A percentile compares a stretch with the other conserved stretches of the same genome.
phyloP scores from a whole-genome alignment of 192 early-diverging fungal genomes.

The Podila minutissima region DNA sequence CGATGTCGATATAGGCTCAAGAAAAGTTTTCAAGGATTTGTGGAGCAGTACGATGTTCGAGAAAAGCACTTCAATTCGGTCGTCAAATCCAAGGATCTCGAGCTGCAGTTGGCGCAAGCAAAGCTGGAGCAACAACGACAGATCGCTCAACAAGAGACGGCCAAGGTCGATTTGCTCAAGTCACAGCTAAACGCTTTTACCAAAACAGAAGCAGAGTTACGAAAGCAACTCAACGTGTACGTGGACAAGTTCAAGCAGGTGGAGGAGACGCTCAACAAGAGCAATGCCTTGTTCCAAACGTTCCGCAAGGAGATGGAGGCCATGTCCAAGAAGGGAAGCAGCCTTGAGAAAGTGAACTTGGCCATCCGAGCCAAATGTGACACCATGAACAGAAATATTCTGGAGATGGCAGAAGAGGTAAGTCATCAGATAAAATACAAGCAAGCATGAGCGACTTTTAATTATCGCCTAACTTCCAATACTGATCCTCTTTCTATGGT shows the following conservation, averaged over 20 bases:
- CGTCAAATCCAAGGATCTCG: conserved; percentile 64
- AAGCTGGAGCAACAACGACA: conserved; percentile 62
- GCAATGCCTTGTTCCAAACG: conserved; percentile 69
- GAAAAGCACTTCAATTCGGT: conserved; percentile 71
- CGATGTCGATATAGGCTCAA: conserved; percentile 53
- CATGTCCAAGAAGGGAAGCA: conserved; percentile 69
- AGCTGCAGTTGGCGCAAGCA: conserved; percentile 65
- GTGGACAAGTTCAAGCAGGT: conserved; percentile 73
- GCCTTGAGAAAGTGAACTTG: conserved; percentile 67
- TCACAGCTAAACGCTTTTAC: conserved; percentile 59
- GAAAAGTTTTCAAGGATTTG: conserved; percentile 67
- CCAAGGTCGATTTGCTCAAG: conserved; percentile 42
- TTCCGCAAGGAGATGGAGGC: conserved; percentile 74
- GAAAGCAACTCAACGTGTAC: conserved; percentile 66
- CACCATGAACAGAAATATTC: conserved; percentile 66
- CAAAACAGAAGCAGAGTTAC: conserved; percentile 66
- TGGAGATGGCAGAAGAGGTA: conserved; percentile 70
- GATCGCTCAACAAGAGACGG: conserved; percentile 48
- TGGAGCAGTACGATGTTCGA: conserved; percentile 68
- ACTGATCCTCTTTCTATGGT: not conserved
- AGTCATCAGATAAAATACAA: not conserved
- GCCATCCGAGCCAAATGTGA: conserved; percentile 63
- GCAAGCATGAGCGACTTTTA: not conserved
- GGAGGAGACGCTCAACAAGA: conserved; percentile 73
- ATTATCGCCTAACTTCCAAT: not conserved